Conservation (phyloP, 1,284 basidiomycete genomes). For the Cyathus pygmaeus region DNA sequence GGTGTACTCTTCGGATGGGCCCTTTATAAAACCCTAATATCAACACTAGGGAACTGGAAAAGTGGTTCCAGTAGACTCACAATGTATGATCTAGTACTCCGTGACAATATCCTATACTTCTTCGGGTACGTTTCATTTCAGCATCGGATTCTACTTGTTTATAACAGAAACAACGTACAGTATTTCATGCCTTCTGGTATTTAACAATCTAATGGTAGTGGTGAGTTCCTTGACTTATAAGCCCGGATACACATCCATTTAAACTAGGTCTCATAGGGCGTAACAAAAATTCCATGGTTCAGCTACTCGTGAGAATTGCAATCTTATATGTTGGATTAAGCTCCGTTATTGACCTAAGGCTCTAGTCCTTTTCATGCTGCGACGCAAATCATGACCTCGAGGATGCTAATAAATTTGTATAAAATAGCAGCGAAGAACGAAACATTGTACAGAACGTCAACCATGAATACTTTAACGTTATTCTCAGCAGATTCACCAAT, state of each 20-base stretch:
- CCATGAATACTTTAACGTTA: too few species aligned
- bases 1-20: not conserved
- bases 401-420: conserved; percentile 55
- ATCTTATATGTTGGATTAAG: not conserved
- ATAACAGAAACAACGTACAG: too few species aligned
- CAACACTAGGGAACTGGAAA: conserved; percentile 13
- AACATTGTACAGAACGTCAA: not conserved
- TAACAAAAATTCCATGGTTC: conserved; percentile 58
- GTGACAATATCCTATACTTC: conserved; percentile 53
- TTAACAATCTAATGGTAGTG: conserved; percentile 58
- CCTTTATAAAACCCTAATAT: not conserved
- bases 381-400: conserved; percentile 54
- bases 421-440: conserved; percentile 27
- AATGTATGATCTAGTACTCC: conserved; percentile 37
- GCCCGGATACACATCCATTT: not conserved
- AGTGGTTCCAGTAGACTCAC: conserved; percentile 36
- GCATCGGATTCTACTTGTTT: not conserved
- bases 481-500: too few species aligned
- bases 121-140: conserved; percentile 36
- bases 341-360: too few species aligned
- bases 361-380: conserved; percentile 59
- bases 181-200: conserved; percentile 44
- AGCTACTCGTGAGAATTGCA: conserved; percentile 49
- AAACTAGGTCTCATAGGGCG: conserved; percentile 30
- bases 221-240: conserved; percentile 29